phyloP scores from a whole-genome alignment of 768 basidiomycete genomes.

The Tricholoma saponaceum region DNA sequence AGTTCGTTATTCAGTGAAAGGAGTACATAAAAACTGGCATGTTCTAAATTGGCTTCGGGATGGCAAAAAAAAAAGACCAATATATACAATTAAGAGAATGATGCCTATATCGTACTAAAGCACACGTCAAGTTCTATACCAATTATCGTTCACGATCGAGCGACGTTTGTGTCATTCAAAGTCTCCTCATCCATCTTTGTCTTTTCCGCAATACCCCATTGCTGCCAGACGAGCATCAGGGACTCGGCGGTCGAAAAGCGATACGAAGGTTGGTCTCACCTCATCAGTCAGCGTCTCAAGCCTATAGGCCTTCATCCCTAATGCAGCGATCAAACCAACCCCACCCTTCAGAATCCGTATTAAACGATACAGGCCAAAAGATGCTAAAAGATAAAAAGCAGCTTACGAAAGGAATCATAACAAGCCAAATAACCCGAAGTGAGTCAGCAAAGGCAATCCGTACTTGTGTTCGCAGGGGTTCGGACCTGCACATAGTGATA shows the following conservation, averaged over 20 bases:
- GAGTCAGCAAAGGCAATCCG: not conserved
- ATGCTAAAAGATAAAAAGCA: not conserved
- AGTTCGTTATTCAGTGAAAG: too few species aligned
- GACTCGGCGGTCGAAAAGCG: not conserved
- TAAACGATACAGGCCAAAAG: not conserved
- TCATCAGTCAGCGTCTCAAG: not conserved
- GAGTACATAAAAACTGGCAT: not conserved
- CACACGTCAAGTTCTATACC: not conserved
- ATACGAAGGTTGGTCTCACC: not conserved
- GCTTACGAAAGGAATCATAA: not conserved
- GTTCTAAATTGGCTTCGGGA: not conserved
- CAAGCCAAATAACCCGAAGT: not conserved
- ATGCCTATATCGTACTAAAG: not conserved
- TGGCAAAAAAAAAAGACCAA: not conserved
- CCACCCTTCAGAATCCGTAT: not conserved
- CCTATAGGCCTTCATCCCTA: not conserved
- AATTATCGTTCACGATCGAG: not conserved
- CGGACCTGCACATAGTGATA: not conserved
- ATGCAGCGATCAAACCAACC: not conserved
- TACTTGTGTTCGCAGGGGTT: not conserved
- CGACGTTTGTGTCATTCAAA: not conserved
- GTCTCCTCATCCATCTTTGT: not conserved
- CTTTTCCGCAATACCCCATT: not conserved
- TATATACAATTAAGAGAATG: not conserved
- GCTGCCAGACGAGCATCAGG: not conserved